These are phyloP conservation scores for Petunia axillaris DNA, from an alignment of 257 asterid genomes.

Conservation along the genomic window DNA sequence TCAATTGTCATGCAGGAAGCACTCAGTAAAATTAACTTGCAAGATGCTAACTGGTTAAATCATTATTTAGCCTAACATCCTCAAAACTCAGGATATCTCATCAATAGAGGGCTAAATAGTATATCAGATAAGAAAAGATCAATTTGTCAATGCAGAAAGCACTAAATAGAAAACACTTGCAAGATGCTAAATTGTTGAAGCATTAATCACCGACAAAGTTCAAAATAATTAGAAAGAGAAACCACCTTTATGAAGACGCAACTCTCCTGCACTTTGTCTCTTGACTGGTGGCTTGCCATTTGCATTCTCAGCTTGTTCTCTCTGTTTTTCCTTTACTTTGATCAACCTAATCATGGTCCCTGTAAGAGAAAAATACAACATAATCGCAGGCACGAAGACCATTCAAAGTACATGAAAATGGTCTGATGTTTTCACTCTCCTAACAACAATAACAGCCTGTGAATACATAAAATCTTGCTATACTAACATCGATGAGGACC, in stretches of 20 bases:
- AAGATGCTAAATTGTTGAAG: background rate
- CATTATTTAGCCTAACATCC: background rate
- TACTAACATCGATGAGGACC: background rate
- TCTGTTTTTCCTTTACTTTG: slow-evolving; percentile 92
- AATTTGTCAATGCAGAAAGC: background rate
- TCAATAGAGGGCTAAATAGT: background rate
- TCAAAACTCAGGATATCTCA: background rate
- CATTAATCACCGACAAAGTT: background rate
- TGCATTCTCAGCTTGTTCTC: slow-evolving; percentile 89
- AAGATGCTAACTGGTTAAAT: slow-evolving; percentile 6
- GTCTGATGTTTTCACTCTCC: background rate
- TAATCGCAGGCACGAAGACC: background rate
- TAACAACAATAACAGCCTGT: background rate
- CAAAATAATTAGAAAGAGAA: background rate
- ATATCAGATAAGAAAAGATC: background rate
- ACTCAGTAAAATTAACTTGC: background rate
- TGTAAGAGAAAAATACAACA: slow-evolving; percentile 28
- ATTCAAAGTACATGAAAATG: background rate
- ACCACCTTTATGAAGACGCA: slow-evolving; percentile 72
- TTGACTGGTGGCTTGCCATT: slow-evolving; percentile 81
- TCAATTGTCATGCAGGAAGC: background rate
- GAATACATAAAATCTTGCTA: background rate
- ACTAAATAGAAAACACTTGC: background rate
- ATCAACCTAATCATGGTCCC: slow-evolving; percentile 87
- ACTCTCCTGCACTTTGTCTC: slow-evolving; percentile 96